Evolutionary conservation across 306 rosid genomes (phyloP), one percentile per base, ranked within the genome.

Genomic region (Fagus sylvatica): DNA sequence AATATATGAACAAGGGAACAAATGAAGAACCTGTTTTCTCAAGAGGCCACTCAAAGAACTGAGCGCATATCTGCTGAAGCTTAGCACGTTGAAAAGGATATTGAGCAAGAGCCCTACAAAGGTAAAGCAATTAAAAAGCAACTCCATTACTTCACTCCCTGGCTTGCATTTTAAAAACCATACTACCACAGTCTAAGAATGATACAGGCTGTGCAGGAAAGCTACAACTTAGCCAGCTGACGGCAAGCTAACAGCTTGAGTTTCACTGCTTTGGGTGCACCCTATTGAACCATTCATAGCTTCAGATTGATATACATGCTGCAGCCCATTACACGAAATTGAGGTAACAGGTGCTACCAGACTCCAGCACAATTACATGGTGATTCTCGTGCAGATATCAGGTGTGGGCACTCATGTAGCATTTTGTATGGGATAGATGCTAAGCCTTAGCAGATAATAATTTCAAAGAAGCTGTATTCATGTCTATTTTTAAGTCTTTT

Each of bases 21-120:
- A 80, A 72, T 53, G 46, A 73, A 71, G 55, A 81, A 92, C 96
- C 97, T 87, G 91, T 90, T 87, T 76, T 93, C 77, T 87, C 92
- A 17, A 85, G 75, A 80, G 92, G 81, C 96, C 96, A 93, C 64
- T 74, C 82, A 73, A 93, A 90, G 76, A 85, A 80, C 77, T 79
- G 87, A 51, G 76, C 77, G 39, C 96, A 93, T 70, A 86, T 77
- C 82, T 87, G 85, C 51, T 89, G 96, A 65, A 90, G 75, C 80
- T 85, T 68, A 79, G 53, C 55, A 32, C 75, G 97, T 82, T 89
- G 89, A 86, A 87, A 93, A 4, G 88, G 82, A 72, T 87, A 87
- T 43, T 85, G 89, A 82, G 80, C 88, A 82, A 87, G 83, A 86
- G 77, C 87, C 89, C 97, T 86, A 57, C 36, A 78, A 82, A 72